phyloP scores from a whole-genome alignment of 257 asterid genomes.

The Agastache rugosa region DNA sequence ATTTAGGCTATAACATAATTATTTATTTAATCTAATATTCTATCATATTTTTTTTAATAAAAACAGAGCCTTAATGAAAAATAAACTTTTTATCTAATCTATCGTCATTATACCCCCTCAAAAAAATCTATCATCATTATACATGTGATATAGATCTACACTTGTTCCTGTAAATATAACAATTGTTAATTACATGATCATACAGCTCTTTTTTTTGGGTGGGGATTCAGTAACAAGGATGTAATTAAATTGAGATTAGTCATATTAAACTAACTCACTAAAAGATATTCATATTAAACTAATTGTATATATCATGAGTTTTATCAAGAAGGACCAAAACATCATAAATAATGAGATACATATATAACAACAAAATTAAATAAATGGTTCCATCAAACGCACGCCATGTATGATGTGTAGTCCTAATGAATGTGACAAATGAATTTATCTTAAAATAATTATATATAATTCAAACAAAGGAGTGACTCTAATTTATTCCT shows the following conservation, averaged over 20 bases:
- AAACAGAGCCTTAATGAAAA: no score
- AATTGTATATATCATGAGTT: neutral
- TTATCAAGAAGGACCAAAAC: neutral
- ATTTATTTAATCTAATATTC: neutral
- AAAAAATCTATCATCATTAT: no score
- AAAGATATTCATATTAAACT: no score
- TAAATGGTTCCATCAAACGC: neutral
- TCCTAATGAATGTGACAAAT: neutral
- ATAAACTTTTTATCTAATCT: no score
- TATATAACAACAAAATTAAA: neutral
- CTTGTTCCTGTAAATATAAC: no score
- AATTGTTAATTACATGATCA: no score
- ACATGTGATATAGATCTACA: neutral
- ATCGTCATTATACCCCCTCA: no score
- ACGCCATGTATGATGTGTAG: neutral
- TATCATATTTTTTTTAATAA: no score
- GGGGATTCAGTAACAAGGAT: no score
- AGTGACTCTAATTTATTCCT: constrained; percentile 12
- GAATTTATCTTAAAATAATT: neutral
- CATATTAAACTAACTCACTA: neutral
- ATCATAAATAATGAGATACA: neutral
- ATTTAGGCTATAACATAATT: neutral
- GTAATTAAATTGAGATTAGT: neutral
- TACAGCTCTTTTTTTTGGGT: no score
- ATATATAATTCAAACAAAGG: neutral